Percentiles rank a stretch among this genome's conserved stretches.
Evolutionary conservation across 1,139 yeast genomes (phyloP).

Genomic region (Geotrichum siamense): DNA sequence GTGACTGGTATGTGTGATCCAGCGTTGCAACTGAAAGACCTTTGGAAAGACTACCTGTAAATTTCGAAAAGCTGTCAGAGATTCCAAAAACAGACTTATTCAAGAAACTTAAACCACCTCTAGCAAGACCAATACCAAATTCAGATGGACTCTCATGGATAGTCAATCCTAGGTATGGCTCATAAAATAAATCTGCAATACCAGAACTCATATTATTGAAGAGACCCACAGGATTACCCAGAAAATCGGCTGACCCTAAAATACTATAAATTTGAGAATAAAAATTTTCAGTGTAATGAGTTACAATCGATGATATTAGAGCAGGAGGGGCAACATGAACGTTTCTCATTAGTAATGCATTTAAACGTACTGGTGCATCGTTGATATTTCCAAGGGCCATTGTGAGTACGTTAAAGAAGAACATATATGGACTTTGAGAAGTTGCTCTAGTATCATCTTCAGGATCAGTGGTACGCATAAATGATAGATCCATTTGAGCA

Average conservation of each 20-base stretch:
- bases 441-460: constrained; percentile 49
- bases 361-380: constrained; percentile 88
- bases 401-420: constrained; percentile 75
- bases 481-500: constrained; percentile 76
- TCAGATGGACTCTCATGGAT: constrained; percentile 94
- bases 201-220: constrained; percentile 91
- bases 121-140: constrained; percentile 88
- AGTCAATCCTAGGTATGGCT: constrained; percentile 92
- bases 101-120: constrained; percentile 89
- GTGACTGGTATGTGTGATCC: constrained; percentile 77
- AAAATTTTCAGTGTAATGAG: constrained; percentile 89
- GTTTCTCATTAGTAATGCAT: constrained; percentile 81
- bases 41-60: constrained; percentile 90
- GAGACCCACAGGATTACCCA: constrained; percentile 95
- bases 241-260: constrained; percentile 89
- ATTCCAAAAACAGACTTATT: constrained; percentile 92
- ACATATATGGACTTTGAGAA: constrained; percentile 47
- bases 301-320: constrained; percentile 58
- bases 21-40: constrained; percentile 86
- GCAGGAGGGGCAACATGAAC: constrained; percentile 78
- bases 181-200: constrained; percentile 90
- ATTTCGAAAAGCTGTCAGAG: constrained; percentile 84
- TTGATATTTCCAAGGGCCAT: constrained; percentile 97
- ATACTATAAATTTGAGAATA: constrained; percentile 87
- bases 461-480: constrained; percentile 73